Conservation (phyloP, 169 alveolate genomes). For the Plasmodium relictum region DNA sequence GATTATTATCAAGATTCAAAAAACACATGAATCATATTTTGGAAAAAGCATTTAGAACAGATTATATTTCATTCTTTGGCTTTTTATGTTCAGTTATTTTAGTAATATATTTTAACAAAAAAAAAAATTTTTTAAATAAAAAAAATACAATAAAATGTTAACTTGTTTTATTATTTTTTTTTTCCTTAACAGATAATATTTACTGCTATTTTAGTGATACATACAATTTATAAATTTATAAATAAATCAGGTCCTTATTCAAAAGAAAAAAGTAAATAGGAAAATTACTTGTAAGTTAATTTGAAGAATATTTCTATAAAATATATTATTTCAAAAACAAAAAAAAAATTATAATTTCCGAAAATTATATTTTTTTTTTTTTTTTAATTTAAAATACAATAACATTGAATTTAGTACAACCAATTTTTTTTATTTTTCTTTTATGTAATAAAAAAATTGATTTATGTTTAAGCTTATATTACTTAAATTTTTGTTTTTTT, state of each 20-base stretch:
- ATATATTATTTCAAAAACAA: background rate
- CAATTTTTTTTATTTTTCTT: too few relatives aligned
- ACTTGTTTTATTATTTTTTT: background rate
- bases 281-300: too few relatives aligned
- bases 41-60: conserved; percentile 49
- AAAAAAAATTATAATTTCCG: background rate
- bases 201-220: background rate
- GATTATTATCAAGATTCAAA: conserved; percentile 10
- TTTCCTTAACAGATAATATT: background rate
- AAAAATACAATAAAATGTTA: background rate
- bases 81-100: conserved; percentile 41
- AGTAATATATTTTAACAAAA: conserved; percentile 17
- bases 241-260: too few relatives aligned
- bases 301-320: too few relatives aligned
- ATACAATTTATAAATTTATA: background rate
- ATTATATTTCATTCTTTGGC: conserved; percentile 29
- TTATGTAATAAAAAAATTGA: too few relatives aligned
- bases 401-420: too few relatives aligned
- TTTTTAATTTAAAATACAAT: too few relatives aligned
- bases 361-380: too few relatives aligned
- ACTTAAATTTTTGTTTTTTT: too few relatives aligned
- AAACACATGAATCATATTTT: conserved; percentile 47
- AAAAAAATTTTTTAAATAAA: background rate
- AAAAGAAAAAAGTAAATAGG: too few relatives aligned
- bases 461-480: too few relatives aligned